Evolutionary conservation across 2,329 filamentous ascomycete genomes (phyloP).

Genomic region (Didymella arachidicola): DNA sequence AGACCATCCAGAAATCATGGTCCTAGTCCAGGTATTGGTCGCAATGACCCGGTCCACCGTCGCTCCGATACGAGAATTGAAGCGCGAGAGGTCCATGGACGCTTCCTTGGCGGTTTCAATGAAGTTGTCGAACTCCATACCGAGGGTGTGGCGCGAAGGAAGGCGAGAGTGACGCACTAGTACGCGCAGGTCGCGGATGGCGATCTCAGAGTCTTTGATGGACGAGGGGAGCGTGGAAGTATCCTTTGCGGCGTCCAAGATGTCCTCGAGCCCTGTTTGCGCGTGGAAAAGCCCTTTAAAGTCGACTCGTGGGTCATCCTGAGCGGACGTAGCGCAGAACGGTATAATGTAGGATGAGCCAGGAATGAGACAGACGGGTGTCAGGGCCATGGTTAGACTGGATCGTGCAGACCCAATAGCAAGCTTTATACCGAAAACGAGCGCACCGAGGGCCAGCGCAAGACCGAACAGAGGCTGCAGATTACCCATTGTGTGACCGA

Average conservation of each 20-base stretch:
- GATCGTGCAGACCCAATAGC: slow-evolving; percentile 65
- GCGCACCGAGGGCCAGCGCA: slow-evolving; percentile 60
- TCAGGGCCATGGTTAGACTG: slow-evolving; percentile 69
- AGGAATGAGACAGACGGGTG: slow-evolving; percentile 74
- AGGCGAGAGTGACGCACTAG: slow-evolving; percentile 75
- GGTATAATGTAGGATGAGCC: slow-evolving; percentile 69
- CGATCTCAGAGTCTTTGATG: slow-evolving; percentile 79
- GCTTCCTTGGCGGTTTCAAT: slow-evolving; percentile 72
- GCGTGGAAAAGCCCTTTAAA: slow-evolving; percentile 78
- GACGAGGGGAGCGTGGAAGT: slow-evolving; percentile 74
- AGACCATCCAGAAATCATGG: slow-evolving; percentile 70
- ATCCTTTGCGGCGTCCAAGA: slow-evolving; percentile 72
- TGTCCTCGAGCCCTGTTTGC: slow-evolving; percentile 78
- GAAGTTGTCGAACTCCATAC: slow-evolving; percentile 78
- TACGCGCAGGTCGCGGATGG: slow-evolving; percentile 76
- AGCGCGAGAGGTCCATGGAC: slow-evolving; percentile 72
- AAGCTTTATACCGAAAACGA: slow-evolving; percentile 66
- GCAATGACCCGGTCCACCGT: slow-evolving; percentile 77
- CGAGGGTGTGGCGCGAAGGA: slow-evolving; percentile 72
- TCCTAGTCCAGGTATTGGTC: slow-evolving; percentile 78
- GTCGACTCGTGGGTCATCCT: slow-evolving; percentile 55
- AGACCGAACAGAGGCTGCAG: slow-evolving; percentile 69
- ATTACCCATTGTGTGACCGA: slow-evolving; percentile 67
- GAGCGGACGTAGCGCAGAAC: slow-evolving; percentile 61
- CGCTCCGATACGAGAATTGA: slow-evolving; percentile 78